These are phyloP conservation scores for Prunus salicina DNA, from an alignment of 306 rosid genomes.

Conservation along the genomic window DNA sequence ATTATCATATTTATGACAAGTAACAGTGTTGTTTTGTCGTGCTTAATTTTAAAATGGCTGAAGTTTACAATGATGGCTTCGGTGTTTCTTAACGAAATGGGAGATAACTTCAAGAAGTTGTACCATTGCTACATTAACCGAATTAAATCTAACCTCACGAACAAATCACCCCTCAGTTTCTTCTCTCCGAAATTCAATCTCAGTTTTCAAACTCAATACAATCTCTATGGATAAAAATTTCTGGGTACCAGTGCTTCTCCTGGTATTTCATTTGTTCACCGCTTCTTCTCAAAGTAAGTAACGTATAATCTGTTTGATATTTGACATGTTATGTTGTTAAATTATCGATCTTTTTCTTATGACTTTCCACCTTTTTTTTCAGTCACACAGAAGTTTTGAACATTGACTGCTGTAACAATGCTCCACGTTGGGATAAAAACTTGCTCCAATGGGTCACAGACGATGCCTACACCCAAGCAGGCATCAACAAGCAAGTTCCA, in stretches of 20 bases:
- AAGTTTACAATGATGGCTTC: background rate
- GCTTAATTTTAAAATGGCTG: background rate
- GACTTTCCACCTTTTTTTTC: background rate
- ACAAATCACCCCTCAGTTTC: background rate
- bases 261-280: background rate
- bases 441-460: constrained; percentile 2
- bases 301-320: background rate
- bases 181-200: background rate
- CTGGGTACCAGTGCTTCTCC: background rate
- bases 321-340: background rate
- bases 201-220: too few relatives aligned
- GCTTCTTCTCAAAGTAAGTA: background rate
- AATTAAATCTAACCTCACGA: background rate
- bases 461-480: background rate
- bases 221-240: background rate
- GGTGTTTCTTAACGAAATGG: background rate
- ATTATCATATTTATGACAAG: background rate
- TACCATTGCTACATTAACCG: background rate
- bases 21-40: background rate
- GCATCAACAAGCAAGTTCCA: background rate
- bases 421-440: background rate
- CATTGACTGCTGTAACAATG: constrained; percentile 12
- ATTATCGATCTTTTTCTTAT: background rate
- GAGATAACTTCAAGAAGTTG: background rate
- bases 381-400: background rate